Percentiles rank a stretch among this genome's conserved stretches.
phyloP scores from a whole-genome alignment of 495 filamentous ascomycete species.

The Daldinia childiae region DNA sequence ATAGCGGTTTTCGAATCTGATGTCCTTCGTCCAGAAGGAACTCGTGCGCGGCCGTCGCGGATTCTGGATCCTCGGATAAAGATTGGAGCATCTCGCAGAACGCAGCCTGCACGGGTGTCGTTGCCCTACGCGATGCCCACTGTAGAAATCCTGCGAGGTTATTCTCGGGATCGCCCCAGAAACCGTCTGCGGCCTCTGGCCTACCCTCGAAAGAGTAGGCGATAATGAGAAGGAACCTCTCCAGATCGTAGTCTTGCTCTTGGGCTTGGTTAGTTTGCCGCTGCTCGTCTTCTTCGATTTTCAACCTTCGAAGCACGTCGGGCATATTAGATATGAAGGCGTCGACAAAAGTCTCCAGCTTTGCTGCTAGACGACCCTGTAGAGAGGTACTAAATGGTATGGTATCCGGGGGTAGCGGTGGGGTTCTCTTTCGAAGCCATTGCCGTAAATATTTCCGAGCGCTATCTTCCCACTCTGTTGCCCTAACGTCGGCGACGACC shows the following conservation, averaged over 20 bases:
- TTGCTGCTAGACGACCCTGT: constrained; percentile 74
- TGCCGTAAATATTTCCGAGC: constrained; percentile 76
- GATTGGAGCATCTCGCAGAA: constrained; percentile 95
- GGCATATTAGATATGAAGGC: constrained; percentile 94
- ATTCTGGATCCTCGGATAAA: constrained; percentile 80
- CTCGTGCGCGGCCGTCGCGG: constrained; percentile 80
- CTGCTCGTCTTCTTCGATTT: constrained; percentile 89
- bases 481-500: constrained; percentile 77
- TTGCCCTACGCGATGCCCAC: constrained; percentile 92
- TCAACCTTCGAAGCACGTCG: constrained; percentile 84
- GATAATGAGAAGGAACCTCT: constrained; percentile 91
- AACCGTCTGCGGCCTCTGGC: constrained; percentile 81
- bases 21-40: constrained; percentile 90
- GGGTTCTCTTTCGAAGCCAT: constrained; percentile 80
- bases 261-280: constrained; percentile 73
- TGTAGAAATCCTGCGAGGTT: constrained; percentile 93
- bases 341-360: constrained; percentile 86
- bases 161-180: constrained; percentile 89
- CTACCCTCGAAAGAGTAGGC: constrained; percentile 89
- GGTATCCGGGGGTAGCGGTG: constrained; percentile 68
- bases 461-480: constrained; percentile 81
- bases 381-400: constrained; percentile 70
- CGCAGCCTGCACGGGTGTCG: constrained; percentile 89
- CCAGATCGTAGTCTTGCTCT: constrained; percentile 82
- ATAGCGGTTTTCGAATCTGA: constrained; percentile 77